Conservation (phyloP, 1,284 basidiomycete genomes). For the Ceratobasidium theobromae region DNA sequence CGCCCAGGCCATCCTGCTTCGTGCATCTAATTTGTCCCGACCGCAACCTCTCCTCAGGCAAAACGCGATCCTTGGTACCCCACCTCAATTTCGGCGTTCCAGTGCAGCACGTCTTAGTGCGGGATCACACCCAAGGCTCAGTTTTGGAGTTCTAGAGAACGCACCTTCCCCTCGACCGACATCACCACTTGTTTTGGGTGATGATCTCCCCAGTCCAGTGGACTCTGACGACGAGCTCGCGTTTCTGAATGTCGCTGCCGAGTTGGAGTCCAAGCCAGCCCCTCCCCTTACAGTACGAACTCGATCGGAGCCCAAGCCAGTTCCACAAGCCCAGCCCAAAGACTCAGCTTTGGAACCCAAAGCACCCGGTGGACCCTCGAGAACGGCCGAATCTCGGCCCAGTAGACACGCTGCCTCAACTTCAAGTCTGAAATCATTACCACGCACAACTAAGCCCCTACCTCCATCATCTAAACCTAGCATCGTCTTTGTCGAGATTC, state of each 20-base stretch:
- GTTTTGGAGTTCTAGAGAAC: neutral
- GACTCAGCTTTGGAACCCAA: neutral
- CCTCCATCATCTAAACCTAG: slow-evolving; percentile 2
- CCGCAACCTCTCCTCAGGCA: slow-evolving; percentile 14
- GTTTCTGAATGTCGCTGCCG: slow-evolving; percentile 14
- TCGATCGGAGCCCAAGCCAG: neutral
- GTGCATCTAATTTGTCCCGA: neutral
- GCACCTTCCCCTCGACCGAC: neutral
- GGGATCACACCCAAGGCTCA: neutral
- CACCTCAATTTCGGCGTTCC: neutral
- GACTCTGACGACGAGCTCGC: slow-evolving; percentile 25
- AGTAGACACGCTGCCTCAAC: neutral
- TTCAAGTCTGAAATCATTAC: neutral
- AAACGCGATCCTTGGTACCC: slow-evolving; percentile 15
- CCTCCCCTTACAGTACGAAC: neutral
- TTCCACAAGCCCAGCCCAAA: neutral
- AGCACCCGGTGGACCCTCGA: neutral
- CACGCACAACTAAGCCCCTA: neutral
- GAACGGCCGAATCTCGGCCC: neutral
- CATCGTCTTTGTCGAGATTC: slow-evolving; percentile 6
- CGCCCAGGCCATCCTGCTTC: neutral
- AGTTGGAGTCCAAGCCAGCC: slow-evolving; percentile 5
- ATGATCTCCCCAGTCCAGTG: slow-evolving; percentile 16
- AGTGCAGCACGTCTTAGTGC: neutral
- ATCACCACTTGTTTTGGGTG: neutral